These are phyloP conservation scores for Diaporthe amygdali DNA, from an alignment of 2,329 filamentous ascomycete species.

Conservation along the genomic window DNA sequence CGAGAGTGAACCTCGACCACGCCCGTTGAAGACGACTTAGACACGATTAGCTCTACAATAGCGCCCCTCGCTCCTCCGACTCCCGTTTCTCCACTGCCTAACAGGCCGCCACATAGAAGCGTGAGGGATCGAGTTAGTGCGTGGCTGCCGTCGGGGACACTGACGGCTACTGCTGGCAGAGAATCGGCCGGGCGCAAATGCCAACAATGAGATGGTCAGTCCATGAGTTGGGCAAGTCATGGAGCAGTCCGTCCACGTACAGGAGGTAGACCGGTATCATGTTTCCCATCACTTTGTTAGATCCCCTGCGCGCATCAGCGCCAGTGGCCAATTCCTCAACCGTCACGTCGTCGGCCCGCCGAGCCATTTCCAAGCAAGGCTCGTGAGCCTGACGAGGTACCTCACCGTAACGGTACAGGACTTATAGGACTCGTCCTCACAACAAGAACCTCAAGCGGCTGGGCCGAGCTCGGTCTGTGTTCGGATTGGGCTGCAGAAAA, in stretches of 20 bases:
- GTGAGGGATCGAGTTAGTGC: conserved; percentile 2
- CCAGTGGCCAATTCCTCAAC: conserved; percentile 22
- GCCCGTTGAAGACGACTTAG: background rate
- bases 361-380: background rate
- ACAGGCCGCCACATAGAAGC: background rate
- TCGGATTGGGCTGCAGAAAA: background rate
- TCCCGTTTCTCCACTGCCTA: background rate
- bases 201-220: background rate
- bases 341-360: conserved; percentile 3
- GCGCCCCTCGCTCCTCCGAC: background rate
- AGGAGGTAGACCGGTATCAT: too few species aligned
- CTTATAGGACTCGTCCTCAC: background rate
- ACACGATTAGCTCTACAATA: background rate
- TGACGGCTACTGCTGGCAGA: background rate
- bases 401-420: too few species aligned
- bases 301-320: background rate
- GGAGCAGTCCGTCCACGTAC: background rate
- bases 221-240: too few species aligned
- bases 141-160: background rate
- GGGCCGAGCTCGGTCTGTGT: background rate
- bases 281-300: background rate
- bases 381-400: too few species aligned
- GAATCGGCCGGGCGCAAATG: background rate
- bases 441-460: background rate
- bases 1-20: conserved; percentile 24